Conservation (phyloP, 2,329 filamentous ascomycete species). For the Ceratocystis variospora region DNA sequence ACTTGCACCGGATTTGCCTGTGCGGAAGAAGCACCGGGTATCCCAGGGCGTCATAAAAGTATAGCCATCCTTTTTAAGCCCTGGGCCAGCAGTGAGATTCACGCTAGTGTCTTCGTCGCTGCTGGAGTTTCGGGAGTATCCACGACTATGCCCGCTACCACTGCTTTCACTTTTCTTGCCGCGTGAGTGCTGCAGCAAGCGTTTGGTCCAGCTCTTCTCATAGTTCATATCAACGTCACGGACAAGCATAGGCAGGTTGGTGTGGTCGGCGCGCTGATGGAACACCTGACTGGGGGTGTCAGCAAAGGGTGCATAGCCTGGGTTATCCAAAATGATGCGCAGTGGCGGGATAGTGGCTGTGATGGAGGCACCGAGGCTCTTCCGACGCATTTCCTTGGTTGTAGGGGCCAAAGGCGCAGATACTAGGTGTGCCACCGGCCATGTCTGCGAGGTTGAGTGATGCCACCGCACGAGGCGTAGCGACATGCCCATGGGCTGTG, state of each 20-base stretch:
- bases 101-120: slow-evolving; percentile 11
- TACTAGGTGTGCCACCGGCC: slow-evolving; percentile 14
- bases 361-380: slow-evolving; percentile 9
- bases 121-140: background rate
- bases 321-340: slow-evolving; percentile 17
- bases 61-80: slow-evolving; percentile 50
- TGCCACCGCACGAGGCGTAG: slow-evolving; percentile 16
- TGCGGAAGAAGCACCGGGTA: slow-evolving; percentile 72
- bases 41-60: slow-evolving; percentile 78
- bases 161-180: slow-evolving; percentile 14
- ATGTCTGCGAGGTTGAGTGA: slow-evolving; percentile 9
- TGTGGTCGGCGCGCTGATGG: background rate
- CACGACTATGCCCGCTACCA: slow-evolving; percentile 22
- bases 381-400: slow-evolving; percentile 9
- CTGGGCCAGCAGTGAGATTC: slow-evolving; percentile 29
- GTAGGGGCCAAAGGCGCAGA: slow-evolving; percentile 9
- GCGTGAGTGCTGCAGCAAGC: slow-evolving; percentile 17
- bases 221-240: slow-evolving; percentile 47
- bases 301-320: slow-evolving; percentile 16
- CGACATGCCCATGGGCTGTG: slow-evolving; percentile 11
- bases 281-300: slow-evolving; percentile 20
- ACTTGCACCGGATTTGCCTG: slow-evolving; percentile 59
- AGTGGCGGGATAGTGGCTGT: slow-evolving; percentile 10
- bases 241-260: slow-evolving; percentile 26
- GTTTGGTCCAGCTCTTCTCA: slow-evolving; percentile 28